phyloP scores from a whole-genome alignment of 371 early-diverging fungal genomes.

The Circinella umbellata region DNA sequence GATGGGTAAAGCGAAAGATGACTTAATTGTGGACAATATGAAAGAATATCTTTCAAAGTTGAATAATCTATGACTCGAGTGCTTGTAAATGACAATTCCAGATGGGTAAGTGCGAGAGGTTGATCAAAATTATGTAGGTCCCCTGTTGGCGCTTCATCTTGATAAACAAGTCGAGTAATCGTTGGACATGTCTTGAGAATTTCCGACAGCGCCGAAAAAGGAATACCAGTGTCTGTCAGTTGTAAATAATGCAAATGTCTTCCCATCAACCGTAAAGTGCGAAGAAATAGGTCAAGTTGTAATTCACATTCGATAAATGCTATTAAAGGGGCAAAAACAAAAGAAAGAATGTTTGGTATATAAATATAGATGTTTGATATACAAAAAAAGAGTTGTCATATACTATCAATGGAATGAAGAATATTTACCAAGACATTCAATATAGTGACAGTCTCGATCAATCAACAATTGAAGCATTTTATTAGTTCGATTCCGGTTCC shows the following conservation, averaged over 20 bases:
- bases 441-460: constrained; percentile 38
- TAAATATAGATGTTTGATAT: too few species aligned
- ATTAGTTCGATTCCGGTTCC: constrained; percentile 15
- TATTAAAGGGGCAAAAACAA: constrained; percentile 6
- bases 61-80: neutral
- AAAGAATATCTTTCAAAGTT: neutral
- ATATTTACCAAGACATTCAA: constrained; percentile 34
- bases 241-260: constrained; percentile 25
- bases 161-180: constrained; percentile 27
- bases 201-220: neutral
- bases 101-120: neutral
- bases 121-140: neutral
- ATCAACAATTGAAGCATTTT: constrained; percentile 27
- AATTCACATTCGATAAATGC: constrained; percentile 29
- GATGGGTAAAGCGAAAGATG: constrained; percentile 11
- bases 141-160: constrained; percentile 9
- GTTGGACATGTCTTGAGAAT: constrained; percentile 17
- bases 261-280: constrained; percentile 32
- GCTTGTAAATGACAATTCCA: neutral
- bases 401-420: neutral
- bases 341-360: too few species aligned
- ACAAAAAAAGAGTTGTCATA: too few species aligned
- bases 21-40: constrained; percentile 10
- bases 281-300: constrained; percentile 8
- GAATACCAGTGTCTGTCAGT: constrained; percentile 18